Evolutionary conservation across 2,329 filamentous ascomycete genomes (phyloP).

Genomic region (Penicillium occitanis): DNA sequence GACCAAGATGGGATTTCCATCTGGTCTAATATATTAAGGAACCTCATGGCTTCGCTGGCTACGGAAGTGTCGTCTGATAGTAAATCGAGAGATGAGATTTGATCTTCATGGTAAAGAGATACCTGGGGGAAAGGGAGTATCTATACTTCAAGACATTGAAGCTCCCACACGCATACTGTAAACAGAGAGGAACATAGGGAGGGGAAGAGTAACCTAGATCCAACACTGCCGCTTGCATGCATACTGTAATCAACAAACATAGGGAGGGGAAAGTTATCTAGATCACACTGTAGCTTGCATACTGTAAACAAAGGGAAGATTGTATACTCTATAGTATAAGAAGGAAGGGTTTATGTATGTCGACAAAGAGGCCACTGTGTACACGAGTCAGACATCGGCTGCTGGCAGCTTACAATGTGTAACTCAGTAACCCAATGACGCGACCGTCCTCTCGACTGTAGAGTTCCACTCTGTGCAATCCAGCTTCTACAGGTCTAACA

Average conservation of each 20-base stretch:
- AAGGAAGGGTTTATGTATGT: background rate
- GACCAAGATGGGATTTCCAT: conserved; percentile 4
- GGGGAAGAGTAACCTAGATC: background rate
- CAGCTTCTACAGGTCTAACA: background rate
- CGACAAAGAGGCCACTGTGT: background rate
- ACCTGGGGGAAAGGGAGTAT: background rate
- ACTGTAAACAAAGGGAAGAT: background rate
- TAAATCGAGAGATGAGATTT: background rate
- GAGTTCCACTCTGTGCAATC: background rate
- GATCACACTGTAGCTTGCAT: background rate
- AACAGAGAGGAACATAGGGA: background rate
- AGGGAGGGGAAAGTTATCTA: background rate
- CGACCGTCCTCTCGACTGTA: background rate
- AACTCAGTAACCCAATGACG: background rate
- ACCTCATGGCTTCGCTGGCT: background rate
- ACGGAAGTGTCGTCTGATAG: background rate
- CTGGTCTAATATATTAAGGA: background rate
- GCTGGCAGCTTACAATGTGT: background rate
- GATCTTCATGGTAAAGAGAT: background rate
- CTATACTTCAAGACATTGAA: background rate
- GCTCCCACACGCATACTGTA: background rate
- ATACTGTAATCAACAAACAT: background rate
- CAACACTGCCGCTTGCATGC: background rate
- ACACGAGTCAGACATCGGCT: background rate
- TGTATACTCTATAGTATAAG: background rate